Conservation (phyloP, 192 early-diverging fungal species). For the Chytriomyces sp. region DNA sequence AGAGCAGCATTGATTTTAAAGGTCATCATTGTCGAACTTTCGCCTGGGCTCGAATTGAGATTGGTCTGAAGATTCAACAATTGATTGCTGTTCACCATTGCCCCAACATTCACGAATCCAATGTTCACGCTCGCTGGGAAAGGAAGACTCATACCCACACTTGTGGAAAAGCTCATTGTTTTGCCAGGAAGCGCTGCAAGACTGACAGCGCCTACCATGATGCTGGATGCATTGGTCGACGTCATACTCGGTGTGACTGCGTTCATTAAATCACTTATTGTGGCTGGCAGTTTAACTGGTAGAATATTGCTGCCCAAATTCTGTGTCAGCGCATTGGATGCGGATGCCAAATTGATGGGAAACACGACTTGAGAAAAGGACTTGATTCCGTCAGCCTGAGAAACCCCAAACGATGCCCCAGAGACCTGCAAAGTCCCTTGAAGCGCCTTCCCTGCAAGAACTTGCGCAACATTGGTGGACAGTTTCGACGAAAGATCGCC, state of each 20-base stretch:
- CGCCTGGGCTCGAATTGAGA: constrained; percentile 4
- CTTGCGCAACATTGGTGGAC: not conserved
- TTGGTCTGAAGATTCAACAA: constrained; percentile 27
- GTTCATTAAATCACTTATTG: constrained; percentile 17
- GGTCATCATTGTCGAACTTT: constrained; percentile 3
- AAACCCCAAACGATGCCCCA: constrained; percentile 18
- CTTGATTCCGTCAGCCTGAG: constrained; percentile 23
- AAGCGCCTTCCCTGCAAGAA: constrained; percentile 14
- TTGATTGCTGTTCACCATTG: constrained; percentile 35
- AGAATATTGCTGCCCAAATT: constrained; percentile 1
- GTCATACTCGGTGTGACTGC: not conserved
- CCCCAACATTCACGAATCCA: constrained; percentile 28
- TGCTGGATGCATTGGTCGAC: not conserved
- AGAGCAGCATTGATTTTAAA: constrained; percentile 37
- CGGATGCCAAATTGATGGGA: not conserved
- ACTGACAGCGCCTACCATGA: constrained; percentile 27
- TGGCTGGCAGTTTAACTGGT: constrained; percentile 33
- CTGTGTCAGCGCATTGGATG: not conserved
- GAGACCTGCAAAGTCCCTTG: constrained; percentile 20
- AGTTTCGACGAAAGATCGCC: constrained; percentile 14
- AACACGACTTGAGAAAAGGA: constrained; percentile 21
- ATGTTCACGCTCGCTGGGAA: constrained; percentile 35
- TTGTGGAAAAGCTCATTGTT: constrained; percentile 32
- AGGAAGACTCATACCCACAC: constrained; percentile 36
- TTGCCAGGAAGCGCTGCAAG: constrained; percentile 40